A percentile compares a stretch with the other conserved stretches of the same genome.
phyloP scores from a whole-genome alignment of 1,284 basidiomycete species.

The Rhizoctonia solani region DNA sequence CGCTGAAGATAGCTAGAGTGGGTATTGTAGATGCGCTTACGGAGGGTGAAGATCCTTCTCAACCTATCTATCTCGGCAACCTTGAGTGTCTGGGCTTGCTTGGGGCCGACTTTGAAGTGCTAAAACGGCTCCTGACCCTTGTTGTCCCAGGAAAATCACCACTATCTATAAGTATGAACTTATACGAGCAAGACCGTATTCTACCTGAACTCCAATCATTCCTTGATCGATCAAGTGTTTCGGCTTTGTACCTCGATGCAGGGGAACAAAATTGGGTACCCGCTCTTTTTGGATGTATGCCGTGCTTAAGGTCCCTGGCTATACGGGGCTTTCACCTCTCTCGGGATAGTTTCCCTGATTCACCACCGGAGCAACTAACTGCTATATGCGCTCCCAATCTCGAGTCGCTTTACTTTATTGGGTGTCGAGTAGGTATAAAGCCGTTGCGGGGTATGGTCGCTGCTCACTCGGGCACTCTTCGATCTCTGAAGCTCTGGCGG shows the following conservation, averaged over 20 bases:
- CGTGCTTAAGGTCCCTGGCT: neutral
- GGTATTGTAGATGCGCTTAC: neutral
- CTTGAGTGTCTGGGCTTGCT: slow-evolving; percentile 1
- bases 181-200: neutral
- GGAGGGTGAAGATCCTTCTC: neutral
- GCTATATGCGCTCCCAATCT: slow-evolving; percentile 23
- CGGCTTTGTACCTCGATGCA: neutral
- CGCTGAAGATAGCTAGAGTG: slow-evolving; percentile 15
- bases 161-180: neutral
- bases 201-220: neutral
- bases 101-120: neutral
- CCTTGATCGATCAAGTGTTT: slow-evolving; percentile 4
- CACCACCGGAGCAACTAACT: neutral
- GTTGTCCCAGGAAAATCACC: neutral
- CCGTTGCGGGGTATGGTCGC: slow-evolving; percentile 6
- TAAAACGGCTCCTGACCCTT: neutral
- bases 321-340: neutral
- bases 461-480: neutral
- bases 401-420: slow-evolving; percentile 3
- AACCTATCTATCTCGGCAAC: neutral
- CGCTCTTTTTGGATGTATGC: neutral
- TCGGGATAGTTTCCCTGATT: neutral
- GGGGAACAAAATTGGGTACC: slow-evolving; percentile 6
- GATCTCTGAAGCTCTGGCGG: neutral
- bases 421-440: neutral